Base-by-base conservation (phyloP, 352 stramenopile genomes). In the Peronosclerospora sorghi region DNA sequence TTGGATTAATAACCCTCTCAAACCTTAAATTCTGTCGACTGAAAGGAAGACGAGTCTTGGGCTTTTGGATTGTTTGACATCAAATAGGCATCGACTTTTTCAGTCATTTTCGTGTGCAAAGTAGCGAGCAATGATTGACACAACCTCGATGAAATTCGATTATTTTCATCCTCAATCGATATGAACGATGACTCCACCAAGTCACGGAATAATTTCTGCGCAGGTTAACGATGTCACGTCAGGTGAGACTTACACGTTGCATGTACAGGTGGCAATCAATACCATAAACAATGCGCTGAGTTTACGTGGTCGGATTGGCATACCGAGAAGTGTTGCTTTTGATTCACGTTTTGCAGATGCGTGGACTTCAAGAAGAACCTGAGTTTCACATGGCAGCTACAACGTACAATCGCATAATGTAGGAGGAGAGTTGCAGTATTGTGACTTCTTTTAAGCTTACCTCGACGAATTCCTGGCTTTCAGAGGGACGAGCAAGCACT, bases 121-220 rank as follows among this genome's bases (percentile, higher is more conserved):
- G 68, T 49, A 23, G 44, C 45, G 8, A 90, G 68, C 19, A 87
- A 26, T 3, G 56, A 52, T 24, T 72, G 62, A n/a, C 77, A 90
- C 19, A 75, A 29, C 5, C 81, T 57, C 0, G 66, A 73, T 1
- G 74, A 90, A 14, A 86, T 46, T 1, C 60, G 58, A 37, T 85
- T 69, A 45, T 87, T 90, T 30, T 86, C 64, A n/a, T 87, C 73
- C 41, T 73, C 55, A 46, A 86, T 79, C 21, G 70, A 77, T 2
- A 56, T 28, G 28, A 73, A 87, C 17, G 83, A 46, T 4, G 77
- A 86, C 21, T 79, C 59, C 14, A 90, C 60, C 20, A 85, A 59
- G 26, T 87, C 70, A 41, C 76, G 71, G 48, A 87, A 90, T 19
- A 90, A 50, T 85, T 85, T 86, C 73, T 89, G 37, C 13, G 37